phyloP scores from a whole-genome alignment of 805 yeast genomes.

The Metschnikowia orientalis region DNA sequence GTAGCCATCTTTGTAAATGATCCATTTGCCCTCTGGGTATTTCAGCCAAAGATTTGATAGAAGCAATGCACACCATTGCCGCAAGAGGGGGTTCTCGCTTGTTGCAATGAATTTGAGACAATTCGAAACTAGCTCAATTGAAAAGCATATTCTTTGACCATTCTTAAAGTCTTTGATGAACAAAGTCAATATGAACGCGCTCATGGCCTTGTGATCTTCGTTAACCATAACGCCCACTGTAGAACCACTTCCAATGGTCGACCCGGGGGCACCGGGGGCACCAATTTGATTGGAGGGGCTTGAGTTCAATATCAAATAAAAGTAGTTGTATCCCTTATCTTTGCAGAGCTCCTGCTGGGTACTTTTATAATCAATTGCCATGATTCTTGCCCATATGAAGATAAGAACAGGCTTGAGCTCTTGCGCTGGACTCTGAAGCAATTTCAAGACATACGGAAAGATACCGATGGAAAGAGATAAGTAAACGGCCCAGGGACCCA shows the following conservation, averaged over 20 bases:
- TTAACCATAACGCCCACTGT: conserved; percentile 40
- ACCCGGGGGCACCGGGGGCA: conserved; percentile 30
- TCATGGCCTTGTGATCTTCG: conserved; percentile 91
- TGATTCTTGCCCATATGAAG: conserved; percentile 95
- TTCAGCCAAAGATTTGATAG: conserved; percentile 72
- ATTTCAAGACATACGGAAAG: conserved; percentile 87
- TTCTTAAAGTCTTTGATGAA: conserved; percentile 75
- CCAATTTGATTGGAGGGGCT: conserved; percentile 28
- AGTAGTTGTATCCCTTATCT: conserved; percentile 86
- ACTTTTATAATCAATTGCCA: conserved; percentile 88
- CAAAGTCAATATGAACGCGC: conserved; percentile 83
- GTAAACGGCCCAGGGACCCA: conserved; percentile 98
- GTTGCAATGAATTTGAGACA: conserved; percentile 61
- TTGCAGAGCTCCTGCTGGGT: conserved; percentile 90
- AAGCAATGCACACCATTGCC: conserved; percentile 89
- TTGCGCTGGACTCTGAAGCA: conserved; percentile 91
- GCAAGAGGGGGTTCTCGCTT: conserved; percentile 76
- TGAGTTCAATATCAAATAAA: conserved; percentile 67
- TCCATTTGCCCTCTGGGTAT: conserved; percentile 70
- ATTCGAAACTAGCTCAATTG: conserved; percentile 65
- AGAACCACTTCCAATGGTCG: conserved; percentile 15
- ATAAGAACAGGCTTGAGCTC: conserved; percentile 91
- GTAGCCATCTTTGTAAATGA: conserved; percentile 61
- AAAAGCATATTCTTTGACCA: conserved; percentile 78
- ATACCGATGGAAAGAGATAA: conserved; percentile 90